Evolutionary conservation across 805 yeast genomes (phyloP).

Genomic region (Wickerhamomyces subpelliculosus): DNA sequence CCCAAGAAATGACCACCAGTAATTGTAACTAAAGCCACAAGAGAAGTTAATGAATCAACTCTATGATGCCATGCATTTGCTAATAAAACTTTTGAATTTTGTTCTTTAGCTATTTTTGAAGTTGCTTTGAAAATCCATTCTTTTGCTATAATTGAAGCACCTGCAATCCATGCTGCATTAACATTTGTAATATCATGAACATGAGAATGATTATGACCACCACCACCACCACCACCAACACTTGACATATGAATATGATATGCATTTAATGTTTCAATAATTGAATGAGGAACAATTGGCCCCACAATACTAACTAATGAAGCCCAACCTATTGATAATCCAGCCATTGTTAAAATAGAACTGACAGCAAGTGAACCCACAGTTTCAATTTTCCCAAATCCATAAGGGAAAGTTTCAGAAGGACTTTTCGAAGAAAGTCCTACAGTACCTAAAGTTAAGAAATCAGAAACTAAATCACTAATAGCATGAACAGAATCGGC

Average conservation of each 20-base stretch:
- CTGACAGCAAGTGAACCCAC: constrained; percentile 88
- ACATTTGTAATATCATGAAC: constrained; percentile 49
- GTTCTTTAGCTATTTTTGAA: constrained; percentile 63
- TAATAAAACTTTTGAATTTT: constrained; percentile 81
- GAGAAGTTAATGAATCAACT: constrained; percentile 86
- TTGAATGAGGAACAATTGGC: constrained; percentile 55
- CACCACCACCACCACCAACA: constrained; percentile 32
- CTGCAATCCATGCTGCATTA: constrained; percentile 95
- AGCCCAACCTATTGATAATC: constrained; percentile 84
- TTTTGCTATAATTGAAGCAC: constrained; percentile 78
- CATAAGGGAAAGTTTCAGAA: constrained; percentile 62
- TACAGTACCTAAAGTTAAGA: constrained; percentile 84
- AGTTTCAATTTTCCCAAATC: constrained; percentile 90
- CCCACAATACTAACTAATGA: constrained; percentile 64
- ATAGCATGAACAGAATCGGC: constrained; percentile 96
- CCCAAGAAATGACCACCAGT: constrained; percentile 75
- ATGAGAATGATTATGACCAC: constrained; percentile 24
- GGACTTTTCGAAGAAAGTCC: constrained; percentile 62
- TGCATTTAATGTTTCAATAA: constrained; percentile 46
- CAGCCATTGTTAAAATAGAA: constrained; percentile 76
- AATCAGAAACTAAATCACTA: constrained; percentile 84
- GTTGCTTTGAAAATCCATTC: constrained; percentile 87
- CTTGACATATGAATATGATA: constrained; percentile 40
- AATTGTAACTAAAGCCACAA: constrained; percentile 85
- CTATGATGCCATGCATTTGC: constrained; percentile 99